Evolutionary conservation across 352 stramenopile species (phyloP), one percentile per base, ranked within the genome.

Genomic region (Pythium sukuiense): DNA sequence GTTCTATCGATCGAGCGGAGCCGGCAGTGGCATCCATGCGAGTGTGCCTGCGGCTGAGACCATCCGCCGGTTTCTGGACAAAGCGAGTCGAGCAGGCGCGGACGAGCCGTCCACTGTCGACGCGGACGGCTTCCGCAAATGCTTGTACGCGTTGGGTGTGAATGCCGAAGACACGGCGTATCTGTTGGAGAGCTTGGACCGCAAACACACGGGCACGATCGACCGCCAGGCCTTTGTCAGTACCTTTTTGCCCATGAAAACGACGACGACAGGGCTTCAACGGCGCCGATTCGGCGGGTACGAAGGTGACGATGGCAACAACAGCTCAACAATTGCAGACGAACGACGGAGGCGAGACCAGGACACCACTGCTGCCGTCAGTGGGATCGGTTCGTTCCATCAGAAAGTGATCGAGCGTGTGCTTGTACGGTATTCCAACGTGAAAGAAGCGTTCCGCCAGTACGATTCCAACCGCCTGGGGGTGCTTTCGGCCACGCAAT

Each of bases 391-490:
- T 29, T 74, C 81, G 14, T 63, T 91, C 30, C 83, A 91, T 58
- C 83, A 79, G 3, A 81, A 76, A 29, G 68, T 89, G 49, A 70
- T 91, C 35, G 80, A 91, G 57, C 76, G 79, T 20, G 72, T 86
- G 53, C 69, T 87, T 0, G 45, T 87, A 11, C 80, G 75, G 37
- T 85, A 76, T 58, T 70, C 83, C 6, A 87, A 62, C 20, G 61
- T 91, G 35, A 88, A 91, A 59, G 79, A 91, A 49, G 72, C 82
- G 33, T 91, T 91, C 61, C 77, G 81, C 2, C 68, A 83, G 33
- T 91, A 89, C 55, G 83, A 91, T 59, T 63, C 61, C 6, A 75
- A 77, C 27, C 80, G 81, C 4, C 67, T 61, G 2, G 83, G 83
- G 1, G 70, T 82, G n/a, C 56, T 91, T 29, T 77, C 69, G 0